Percentiles rank a stretch among this genome's conserved stretches.
Evolutionary conservation across 352 stramenopile genomes (phyloP).

Genomic region (Peronospora destructor): DNA sequence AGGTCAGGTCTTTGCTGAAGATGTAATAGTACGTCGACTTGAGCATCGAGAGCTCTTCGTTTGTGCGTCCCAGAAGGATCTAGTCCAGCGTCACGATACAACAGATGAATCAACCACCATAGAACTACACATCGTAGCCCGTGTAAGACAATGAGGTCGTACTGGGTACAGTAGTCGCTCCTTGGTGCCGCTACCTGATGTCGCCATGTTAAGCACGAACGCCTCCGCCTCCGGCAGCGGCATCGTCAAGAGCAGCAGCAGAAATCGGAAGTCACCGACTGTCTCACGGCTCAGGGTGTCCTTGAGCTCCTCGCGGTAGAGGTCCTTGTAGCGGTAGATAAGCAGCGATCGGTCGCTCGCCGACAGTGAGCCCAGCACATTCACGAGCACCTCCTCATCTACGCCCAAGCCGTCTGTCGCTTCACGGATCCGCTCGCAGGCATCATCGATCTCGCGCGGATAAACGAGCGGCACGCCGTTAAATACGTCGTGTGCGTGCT

Average conservation of each 20-base stretch:
- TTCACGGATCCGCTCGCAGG: constrained; percentile 45
- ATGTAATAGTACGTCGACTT: constrained; percentile 72
- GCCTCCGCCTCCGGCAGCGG: constrained; percentile 60
- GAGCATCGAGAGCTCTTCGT: constrained; percentile 65
- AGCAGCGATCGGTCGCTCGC: constrained; percentile 51
- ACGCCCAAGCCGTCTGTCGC: constrained; percentile 66
- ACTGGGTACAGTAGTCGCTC: constrained; percentile 71
- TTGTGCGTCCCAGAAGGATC: constrained; percentile 65
- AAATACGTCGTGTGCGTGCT: constrained; percentile 36
- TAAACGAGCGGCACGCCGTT: constrained; percentile 29
- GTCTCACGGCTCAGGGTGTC: constrained; percentile 59
- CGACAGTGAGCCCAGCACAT: constrained; percentile 38
- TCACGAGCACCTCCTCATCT: constrained; percentile 55
- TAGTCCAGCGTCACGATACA: constrained; percentile 11
- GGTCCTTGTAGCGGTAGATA: constrained; percentile 59
- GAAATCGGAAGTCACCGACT: constrained; percentile 59
- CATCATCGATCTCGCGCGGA: constrained; percentile 43
- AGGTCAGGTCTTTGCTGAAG: constrained; percentile 64
- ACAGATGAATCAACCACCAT: not conserved
- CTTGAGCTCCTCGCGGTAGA: constrained; percentile 53
- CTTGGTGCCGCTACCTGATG: constrained; percentile 40
- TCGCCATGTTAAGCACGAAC: constrained; percentile 55
- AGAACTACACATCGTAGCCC: not conserved
- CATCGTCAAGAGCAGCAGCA: constrained; percentile 55
- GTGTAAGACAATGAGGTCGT: constrained; percentile 5